Conservation (phyloP, 2,329 filamentous ascomycete genomes). For the Trichophyton rubrum region DNA sequence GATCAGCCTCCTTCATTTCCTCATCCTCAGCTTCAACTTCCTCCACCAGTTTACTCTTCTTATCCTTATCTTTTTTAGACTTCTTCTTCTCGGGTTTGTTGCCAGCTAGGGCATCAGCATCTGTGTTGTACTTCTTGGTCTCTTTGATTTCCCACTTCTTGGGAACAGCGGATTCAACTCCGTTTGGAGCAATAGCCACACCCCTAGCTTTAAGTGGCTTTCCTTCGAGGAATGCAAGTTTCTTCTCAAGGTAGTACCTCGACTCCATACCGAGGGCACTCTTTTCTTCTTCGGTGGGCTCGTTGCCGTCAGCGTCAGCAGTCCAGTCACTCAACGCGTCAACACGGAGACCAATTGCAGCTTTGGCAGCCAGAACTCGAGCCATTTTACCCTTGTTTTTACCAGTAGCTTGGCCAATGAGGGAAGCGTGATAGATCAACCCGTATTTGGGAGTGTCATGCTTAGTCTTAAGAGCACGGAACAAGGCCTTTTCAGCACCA, state of each 20-base stretch:
- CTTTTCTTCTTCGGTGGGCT: conserved; percentile 77
- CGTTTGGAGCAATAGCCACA: conserved; percentile 61
- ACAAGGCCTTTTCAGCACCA: conserved; percentile 95
- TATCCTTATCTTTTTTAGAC: conserved; percentile 33
- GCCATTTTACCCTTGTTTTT: conserved; percentile 99
- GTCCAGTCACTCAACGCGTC: conserved; percentile 77
- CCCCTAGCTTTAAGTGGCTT: conserved; percentile 73
- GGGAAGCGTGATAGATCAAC: conserved; percentile 79
- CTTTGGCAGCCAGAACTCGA: conserved; percentile 87
- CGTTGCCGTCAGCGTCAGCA: conserved; percentile 49
- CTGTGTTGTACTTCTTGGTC: conserved; percentile 83
- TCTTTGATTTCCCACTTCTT: conserved; percentile 89
- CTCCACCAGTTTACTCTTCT: conserved; percentile 36
- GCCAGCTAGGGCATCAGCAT: conserved; percentile 71
- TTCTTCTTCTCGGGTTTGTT: conserved; percentile 43
- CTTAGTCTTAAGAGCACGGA: conserved; percentile 97
- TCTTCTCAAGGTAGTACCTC: conserved; percentile 38
- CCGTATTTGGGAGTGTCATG: conserved; percentile 98
- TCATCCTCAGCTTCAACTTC: conserved; percentile 32
- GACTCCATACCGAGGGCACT: conserved; percentile 59
- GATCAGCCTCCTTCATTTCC: conserved; percentile 33
- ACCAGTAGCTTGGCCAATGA: conserved; percentile 92
- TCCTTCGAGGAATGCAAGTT: conserved; percentile 57
- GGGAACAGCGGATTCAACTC: conserved; percentile 47
- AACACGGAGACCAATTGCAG: conserved; percentile 81